Base-by-base conservation (phyloP, 2,329 filamentous ascomycete genomes). In the Sporothrix humicola region DNA sequence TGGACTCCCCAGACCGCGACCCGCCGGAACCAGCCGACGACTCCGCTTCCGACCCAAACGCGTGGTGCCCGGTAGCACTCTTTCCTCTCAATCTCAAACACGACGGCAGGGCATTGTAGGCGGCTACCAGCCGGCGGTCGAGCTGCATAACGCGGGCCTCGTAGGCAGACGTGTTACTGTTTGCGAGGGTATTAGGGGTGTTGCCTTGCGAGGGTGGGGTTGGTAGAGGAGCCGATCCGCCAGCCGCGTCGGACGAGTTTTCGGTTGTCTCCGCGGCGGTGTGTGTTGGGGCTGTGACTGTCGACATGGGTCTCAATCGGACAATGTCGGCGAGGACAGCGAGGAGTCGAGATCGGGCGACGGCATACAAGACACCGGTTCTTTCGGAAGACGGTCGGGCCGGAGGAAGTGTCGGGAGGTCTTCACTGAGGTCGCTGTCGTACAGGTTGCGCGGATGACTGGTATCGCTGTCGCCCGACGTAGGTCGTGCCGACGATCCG, bases 351-450 rank as follows among this genome's bases (percentile, higher is more conserved):
- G 56, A 20, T 59, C 77, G 77, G 48, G 77, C 74, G 26, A 77
- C 75, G 20, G 63, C 69, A 23, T 77, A 76, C 1, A 79, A 71
- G 1, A 72, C 80, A 7, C 83, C 82, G 1, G 83, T 85, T 17
- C 83, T 80, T 58, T 86, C 84, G 0, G 82, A 82, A 17, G 80
- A 77, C 1, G 83, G 82, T 0, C 85, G 81, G 5, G 83, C 80
- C 0, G 81, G 79, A 1, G 85, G 85, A 72, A 86, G 79, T 4
- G 82, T 79, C 12, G 78, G 78, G 17, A 82, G 81, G 23, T 82
- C 79, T 77, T 87, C 85, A n/a, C n/a, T 76, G 86, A 85, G 87
- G 77, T 88, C 87, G 13, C 84, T 81, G 74, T 88, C 86, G 69
- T 79, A 81, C 8, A 87, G 79, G 76, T 87, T 87, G 5, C 81